phyloP scores from a whole-genome alignment of 768 basidiomycete genomes.

The Dictyophora rubrovolvata region DNA sequence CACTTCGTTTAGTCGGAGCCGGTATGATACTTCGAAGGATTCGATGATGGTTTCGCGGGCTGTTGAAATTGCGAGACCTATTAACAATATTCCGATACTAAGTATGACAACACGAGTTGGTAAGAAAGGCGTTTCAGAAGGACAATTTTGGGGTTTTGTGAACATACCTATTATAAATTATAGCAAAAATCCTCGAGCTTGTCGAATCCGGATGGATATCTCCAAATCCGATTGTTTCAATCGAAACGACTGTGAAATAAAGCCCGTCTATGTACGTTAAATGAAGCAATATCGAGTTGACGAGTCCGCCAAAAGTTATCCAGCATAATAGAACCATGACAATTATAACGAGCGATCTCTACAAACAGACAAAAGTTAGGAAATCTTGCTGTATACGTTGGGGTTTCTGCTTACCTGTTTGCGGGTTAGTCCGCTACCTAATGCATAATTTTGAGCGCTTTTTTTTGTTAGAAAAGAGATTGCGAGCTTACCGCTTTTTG shows the following conservation, averaged over 20 bases:
- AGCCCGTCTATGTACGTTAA: constrained; percentile 62
- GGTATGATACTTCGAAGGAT: constrained; percentile 55
- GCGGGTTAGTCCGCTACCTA: constrained; percentile 70
- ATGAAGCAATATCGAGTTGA: constrained; percentile 41
- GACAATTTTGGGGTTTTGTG: background rate
- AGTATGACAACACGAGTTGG: constrained; percentile 9
- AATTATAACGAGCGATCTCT: constrained; percentile 49
- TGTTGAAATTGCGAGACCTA: constrained; percentile 54
- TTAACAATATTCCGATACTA: constrained; percentile 49
- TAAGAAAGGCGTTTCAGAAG: background rate
- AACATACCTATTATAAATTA: constrained; percentile 30
- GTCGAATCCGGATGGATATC: constrained; percentile 50
- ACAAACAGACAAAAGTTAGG: background rate
- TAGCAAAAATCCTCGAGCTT: constrained; percentile 47
- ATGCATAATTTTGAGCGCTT: background rate
- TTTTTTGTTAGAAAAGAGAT: background rate
- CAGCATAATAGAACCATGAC: constrained; percentile 67
- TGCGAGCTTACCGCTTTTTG: constrained; percentile 40
- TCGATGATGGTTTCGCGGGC: constrained; percentile 67
- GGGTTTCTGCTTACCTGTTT: constrained; percentile 45
- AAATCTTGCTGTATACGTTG: constrained; percentile 9
- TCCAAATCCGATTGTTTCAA: constrained; percentile 68
- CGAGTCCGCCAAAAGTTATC: constrained; percentile 60
- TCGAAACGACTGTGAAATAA: constrained; percentile 67
- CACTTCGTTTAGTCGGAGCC: constrained; percentile 39